A percentile compares a stretch with the other conserved stretches of the same genome.
Evolutionary conservation across 495 filamentous ascomycete species (phyloP).

Genomic region (Xylaria grammica): DNA sequence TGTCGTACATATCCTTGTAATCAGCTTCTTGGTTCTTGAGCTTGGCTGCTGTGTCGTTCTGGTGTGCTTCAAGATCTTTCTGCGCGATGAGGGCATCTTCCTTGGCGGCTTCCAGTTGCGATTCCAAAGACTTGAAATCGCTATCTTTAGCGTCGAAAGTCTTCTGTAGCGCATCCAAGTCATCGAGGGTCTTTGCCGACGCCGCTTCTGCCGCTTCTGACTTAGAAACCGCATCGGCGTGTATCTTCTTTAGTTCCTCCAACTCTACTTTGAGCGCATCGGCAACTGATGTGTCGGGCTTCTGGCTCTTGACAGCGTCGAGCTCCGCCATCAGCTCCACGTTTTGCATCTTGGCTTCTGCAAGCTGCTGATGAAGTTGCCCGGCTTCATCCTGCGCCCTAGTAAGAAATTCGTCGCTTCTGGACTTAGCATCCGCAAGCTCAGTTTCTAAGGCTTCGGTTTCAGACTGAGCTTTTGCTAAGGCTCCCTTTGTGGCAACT

Average conservation of each 20-base stretch:
- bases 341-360: slow-evolving; percentile 60
- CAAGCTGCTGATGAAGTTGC: slow-evolving; percentile 52
- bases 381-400: slow-evolving; percentile 50
- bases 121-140: slow-evolving; percentile 32
- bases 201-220: slow-evolving; percentile 31
- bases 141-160: slow-evolving; percentile 32
- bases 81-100: slow-evolving; percentile 46
- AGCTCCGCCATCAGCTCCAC: slow-evolving; percentile 59
- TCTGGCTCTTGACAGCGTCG: slow-evolving; percentile 56
- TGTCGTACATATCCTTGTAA: slow-evolving; percentile 61
- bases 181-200: slow-evolving; percentile 24
- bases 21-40: slow-evolving; percentile 55
- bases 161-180: slow-evolving; percentile 31
- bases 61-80: slow-evolving; percentile 53
- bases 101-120: slow-evolving; percentile 40
- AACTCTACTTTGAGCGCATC: slow-evolving; percentile 52
- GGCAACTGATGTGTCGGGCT: slow-evolving; percentile 54
- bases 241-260: slow-evolving; percentile 40
- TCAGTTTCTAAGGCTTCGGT: slow-evolving; percentile 27
- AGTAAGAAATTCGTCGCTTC: slow-evolving; percentile 36
- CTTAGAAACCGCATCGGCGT: slow-evolving; percentile 39
- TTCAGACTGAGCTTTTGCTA: slow-evolving; percentile 34
- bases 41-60: slow-evolving; percentile 47
- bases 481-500: slow-evolving; percentile 29
- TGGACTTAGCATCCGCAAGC: slow-evolving; percentile 34